A percentile compares a stretch with the other conserved stretches of the same genome.
These are phyloP conservation scores for Straminergon stramineum DNA, from an alignment of 225 moss, liverwort and hornwort species.

Conservation along the genomic window DNA sequence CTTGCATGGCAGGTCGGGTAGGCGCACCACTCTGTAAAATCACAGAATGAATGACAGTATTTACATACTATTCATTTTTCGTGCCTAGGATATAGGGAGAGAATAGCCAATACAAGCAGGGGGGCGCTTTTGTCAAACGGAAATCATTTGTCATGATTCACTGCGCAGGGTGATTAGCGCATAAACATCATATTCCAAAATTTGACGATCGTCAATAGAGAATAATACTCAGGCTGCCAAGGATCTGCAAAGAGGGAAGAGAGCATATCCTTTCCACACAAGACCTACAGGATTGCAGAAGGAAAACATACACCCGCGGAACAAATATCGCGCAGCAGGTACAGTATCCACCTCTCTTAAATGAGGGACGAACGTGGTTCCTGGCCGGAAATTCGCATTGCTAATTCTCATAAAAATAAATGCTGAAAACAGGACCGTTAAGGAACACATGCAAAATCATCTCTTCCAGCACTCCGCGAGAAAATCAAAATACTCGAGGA, in stretches of 20 bases:
- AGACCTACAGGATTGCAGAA: not conserved
- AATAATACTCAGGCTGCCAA: not conserved
- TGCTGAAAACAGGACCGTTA: not conserved
- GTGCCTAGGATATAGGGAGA: not conserved
- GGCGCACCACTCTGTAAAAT: slow-evolving; percentile 34
- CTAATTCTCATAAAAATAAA: not conserved
- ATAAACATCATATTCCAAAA: not conserved
- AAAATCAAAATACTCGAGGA: not conserved
- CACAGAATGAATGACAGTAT: not conserved
- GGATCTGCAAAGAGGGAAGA: not conserved
- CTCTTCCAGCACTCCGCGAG: not conserved
- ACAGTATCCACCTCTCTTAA: not conserved
- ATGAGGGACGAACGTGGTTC: not conserved
- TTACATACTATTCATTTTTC: not conserved
- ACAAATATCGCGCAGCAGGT: not conserved
- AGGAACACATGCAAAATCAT: not conserved
- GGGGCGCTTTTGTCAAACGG: not conserved
- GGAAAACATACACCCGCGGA: not conserved
- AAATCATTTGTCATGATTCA: not conserved
- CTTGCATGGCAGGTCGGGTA: slow-evolving; percentile 36
- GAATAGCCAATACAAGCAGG: not conserved
- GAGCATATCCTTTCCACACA: not conserved
- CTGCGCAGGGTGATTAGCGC: not conserved
- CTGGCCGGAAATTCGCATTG: not conserved
- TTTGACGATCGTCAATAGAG: not conserved